Conservation (phyloP, 2,329 filamentous ascomycete species). For the Curvularia spicifera region DNA sequence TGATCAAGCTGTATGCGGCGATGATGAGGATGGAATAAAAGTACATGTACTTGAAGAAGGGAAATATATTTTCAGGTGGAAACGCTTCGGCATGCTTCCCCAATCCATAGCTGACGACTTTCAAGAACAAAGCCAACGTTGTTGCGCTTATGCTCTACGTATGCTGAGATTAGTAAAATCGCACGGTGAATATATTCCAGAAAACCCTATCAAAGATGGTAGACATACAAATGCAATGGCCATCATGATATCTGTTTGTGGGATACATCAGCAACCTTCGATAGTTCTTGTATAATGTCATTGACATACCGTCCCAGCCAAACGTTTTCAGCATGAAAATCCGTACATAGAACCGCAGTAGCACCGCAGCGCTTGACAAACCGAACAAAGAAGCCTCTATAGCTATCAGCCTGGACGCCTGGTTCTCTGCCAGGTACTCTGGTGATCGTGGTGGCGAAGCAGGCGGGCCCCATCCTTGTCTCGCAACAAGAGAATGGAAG, state of each 20-base stretch:
- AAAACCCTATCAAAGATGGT: neutral
- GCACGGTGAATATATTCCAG: neutral
- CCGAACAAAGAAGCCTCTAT: constrained; percentile 50
- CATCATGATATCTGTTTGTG: constrained; percentile 49
- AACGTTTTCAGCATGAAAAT: constrained; percentile 32
- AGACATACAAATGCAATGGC: constrained; percentile 24
- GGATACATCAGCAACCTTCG: constrained; percentile 11
- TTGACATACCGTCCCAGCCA: constrained; percentile 28
- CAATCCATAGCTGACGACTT: constrained; percentile 49
- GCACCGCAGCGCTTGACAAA: constrained; percentile 31
- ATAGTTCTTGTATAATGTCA: neutral
- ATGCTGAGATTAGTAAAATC: neutral
- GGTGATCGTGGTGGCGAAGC: constrained; percentile 24
- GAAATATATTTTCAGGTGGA: constrained; percentile 35
- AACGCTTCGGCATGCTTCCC: constrained; percentile 54
- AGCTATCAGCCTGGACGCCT: constrained; percentile 47
- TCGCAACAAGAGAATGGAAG: constrained; percentile 13
- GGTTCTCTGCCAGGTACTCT: constrained; percentile 48
- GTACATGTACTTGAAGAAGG: constrained; percentile 50
- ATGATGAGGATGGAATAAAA: constrained; percentile 58
- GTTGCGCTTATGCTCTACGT: constrained; percentile 22
- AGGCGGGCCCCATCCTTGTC: constrained; percentile 16
- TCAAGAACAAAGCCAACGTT: constrained; percentile 28
- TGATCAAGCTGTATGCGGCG: constrained; percentile 54
- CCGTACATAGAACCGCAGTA: constrained; percentile 30